Base-by-base conservation (phyloP, 306 rosid species). In the Medicago ruthenica region DNA sequence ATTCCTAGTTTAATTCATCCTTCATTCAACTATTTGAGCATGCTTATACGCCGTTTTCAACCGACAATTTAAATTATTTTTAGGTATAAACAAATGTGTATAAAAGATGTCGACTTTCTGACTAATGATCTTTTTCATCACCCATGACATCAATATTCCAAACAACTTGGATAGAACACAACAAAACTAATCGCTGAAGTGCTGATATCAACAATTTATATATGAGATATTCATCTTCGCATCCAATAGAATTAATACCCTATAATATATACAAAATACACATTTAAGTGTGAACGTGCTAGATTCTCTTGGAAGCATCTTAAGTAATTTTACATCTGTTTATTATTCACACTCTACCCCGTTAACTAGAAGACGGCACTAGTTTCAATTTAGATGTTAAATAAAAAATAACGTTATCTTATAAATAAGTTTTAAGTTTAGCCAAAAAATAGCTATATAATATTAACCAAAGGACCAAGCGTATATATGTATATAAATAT, bases 261-360 rank as follows among this genome's bases (percentile, higher is more conserved):
- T 16, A 10, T 11, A 16, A 58, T 5, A 9, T 54, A 4, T 2
- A 39, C n/a, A 63, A n/a, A 18, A 4, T 9, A 51, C 2, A 41
- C 6, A 39, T 48, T 14, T 13, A 22, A 24, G 69, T 67, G 74
- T 77, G 81, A 76, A 76, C 75, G 47, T 55, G 60, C 61, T 7
- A 27, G 75, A 77, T 67, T 77, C 81, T 76, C 13, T 42, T 24
- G 50, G 31, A 76, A 39, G 55, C 15, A 37, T 76, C 41, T 50
- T 21, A 54, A 66, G 37, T 34, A 34, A 34, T 34, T 34, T 34
- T 31, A 31, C 37, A 5, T 5, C 39, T 16, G n/a, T 9, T 59
- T 37, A 9, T 9, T 59, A 14, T 53, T 66, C 27, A 65, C 40
- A 37, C 27, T 37, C n/a, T 27, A 64, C 24, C 48, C n/a, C 16